Base-by-base conservation (phyloP, 2,329 filamentous ascomycete species). In the Colletotrichum higginsianum region DNA sequence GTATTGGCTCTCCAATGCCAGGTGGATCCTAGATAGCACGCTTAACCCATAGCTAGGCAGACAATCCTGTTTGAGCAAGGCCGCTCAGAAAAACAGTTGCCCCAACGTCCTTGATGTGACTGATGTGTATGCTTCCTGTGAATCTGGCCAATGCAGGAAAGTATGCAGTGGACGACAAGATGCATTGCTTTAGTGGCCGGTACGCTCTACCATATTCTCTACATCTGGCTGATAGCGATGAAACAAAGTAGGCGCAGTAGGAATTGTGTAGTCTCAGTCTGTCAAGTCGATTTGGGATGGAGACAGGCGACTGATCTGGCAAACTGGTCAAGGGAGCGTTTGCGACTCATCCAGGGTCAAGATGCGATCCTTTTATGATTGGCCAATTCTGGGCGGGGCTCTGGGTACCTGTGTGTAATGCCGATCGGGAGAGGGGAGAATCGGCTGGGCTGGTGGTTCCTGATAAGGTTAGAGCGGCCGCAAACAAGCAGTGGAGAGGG, bases 381-480 rank as follows among this genome's bases (percentile, higher is more conserved):
- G 69, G 69, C 69, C 69, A 69, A 72, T 72, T 30, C 60, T 21
- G 40, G 26, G 69, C 52, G 66, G 69, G 69, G 65, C 42, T 64
- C 38, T 69, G 52, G 65, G 55, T 40, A 64, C 46, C 38, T 69
- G 38, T 64, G 62, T 47, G 53, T 50, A 55, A 69, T 69, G 69
- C 58, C 58, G 69, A 72, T 72, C 69, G 65, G 65, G 69, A 68
- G 68, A 68, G 58, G 65, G 58, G 58, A 60, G 58, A 63, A 53
- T 42, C 47, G 62, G 67, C 69, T 69, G 66, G 66, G 58, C 56
- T 56, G 50, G 3, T 30, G 35, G 35, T 72, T 72, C 66, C 69
- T 72, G 69, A 72, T 69, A 69, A 69, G 69, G 69, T 69, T 69
- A 72, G 69, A 66, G 69, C 47, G 53, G 52, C 61, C 64, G 58